Evolutionary conservation across 176 grass and related monocot species (phyloP), one percentile per base, ranked within the genome.

Genomic region (Eragrostis curvula): DNA sequence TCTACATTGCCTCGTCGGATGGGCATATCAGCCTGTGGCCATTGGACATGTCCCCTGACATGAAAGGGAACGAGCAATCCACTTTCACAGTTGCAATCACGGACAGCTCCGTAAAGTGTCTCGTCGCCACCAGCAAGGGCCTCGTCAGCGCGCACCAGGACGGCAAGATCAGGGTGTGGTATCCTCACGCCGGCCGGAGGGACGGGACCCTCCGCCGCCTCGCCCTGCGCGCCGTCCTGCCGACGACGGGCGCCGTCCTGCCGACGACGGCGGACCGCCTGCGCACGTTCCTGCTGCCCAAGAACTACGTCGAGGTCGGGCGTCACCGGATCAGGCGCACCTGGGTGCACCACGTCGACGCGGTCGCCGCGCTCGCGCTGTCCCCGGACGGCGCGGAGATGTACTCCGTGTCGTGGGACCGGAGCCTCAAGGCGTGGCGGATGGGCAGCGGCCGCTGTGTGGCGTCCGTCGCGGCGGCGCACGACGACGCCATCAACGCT

Each of bases 321-420:
- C n/a, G n/a, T n/a, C n/a, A n/a, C n/a, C n/a, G n/a, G n/a, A n/a
- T n/a, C n/a, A n/a, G n/a, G n/a, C n/a, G n/a, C n/a, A n/a, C n/a
- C n/a, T n/a, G n/a, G n/a, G 94, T 97, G 74, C 88, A 91, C 81
- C 94, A 97, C 20, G 87, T 88, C 12, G 91, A 97, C 83, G 83
- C 91, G 21, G 81, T 97, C 71, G 68, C 91, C 24, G 89, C 84
- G 68, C 89, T 97, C 12, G 89, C 87, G 41, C 0, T 91, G 76
- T 94, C 91, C 2, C 78, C 64, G 8, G 91, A 88, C 51, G 78
- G n/a, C 29, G 46, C 59, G 17, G 43, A 85, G 59, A 90, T 97
- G 85, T 97, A 94, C 94, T 97, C 94, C 68, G 89, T 85, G 68
- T 97, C 91, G 24, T 97, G 94, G 94, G 94, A 97, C 87, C 78